phyloP scores from a whole-genome alignment of 2,329 filamentous ascomycete genomes.

The Penicillium thymicola region DNA sequence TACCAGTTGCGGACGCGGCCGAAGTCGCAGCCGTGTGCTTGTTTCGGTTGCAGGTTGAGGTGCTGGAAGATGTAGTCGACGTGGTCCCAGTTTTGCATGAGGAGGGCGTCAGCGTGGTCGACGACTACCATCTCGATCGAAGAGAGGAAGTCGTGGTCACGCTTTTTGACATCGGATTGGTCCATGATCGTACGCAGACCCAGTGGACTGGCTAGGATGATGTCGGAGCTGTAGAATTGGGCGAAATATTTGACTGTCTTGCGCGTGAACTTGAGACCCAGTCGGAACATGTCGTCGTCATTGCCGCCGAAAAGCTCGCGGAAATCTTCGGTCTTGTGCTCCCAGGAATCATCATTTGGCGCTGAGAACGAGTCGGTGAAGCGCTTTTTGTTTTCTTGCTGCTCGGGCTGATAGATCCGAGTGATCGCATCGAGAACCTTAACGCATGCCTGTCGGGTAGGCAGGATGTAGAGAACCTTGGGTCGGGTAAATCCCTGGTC shows the following conservation, averaged over 20 bases:
- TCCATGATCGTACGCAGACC: slow-evolving; percentile 89
- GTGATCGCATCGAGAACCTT: slow-evolving; percentile 75
- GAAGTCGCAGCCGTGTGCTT: slow-evolving; percentile 90
- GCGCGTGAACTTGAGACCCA: slow-evolving; percentile 94
- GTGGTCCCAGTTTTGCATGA: slow-evolving; percentile 99
- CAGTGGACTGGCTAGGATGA: slow-evolving; percentile 85
- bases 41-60: slow-evolving; percentile 84
- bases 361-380: slow-evolving; percentile 81
- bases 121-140: slow-evolving; percentile 88
- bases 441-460: slow-evolving; percentile 82
- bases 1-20: slow-evolving; percentile 88
- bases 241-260: slow-evolving; percentile 95
- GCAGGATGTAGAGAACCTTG: slow-evolving; percentile 85
- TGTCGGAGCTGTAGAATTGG: slow-evolving; percentile 93
- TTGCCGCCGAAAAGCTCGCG: slow-evolving; percentile 87
- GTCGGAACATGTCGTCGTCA: slow-evolving; percentile 93
- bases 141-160: slow-evolving; percentile 85
- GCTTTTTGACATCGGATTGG: slow-evolving; percentile 65
- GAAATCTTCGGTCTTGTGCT: slow-evolving; percentile 81
- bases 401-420: slow-evolving; percentile 73
- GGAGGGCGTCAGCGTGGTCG: slow-evolving; percentile 86
- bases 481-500: slow-evolving; percentile 96
- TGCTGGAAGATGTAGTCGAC: slow-evolving; percentile 88
- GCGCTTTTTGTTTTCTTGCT: slow-evolving; percentile 91
- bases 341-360: slow-evolving; percentile 64